These are phyloP conservation scores for Cryptosporidium felis DNA, from an alignment of 169 alveolate genomes.

Conservation along the genomic window DNA sequence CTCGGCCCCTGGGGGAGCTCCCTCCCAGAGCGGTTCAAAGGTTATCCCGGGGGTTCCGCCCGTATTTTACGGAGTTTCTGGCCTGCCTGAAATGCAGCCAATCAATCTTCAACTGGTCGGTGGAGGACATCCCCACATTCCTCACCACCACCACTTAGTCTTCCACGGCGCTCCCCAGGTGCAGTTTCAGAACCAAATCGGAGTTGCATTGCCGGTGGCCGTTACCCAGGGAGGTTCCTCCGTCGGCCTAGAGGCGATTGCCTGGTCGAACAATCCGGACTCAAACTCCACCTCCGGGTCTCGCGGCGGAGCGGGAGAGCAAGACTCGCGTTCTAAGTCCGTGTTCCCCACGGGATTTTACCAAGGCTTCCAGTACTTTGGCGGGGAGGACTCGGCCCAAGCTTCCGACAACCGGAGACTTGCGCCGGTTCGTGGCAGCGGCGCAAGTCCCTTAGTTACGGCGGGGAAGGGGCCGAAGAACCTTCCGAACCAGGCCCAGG, in stretches of 20 bases:
- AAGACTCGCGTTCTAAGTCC: too few relatives aligned
- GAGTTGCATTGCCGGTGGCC: not conserved
- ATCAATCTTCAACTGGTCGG: not conserved
- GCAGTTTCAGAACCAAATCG: not conserved
- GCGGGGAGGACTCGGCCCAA: not conserved
- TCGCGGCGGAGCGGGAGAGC: too few relatives aligned
- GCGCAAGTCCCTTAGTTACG: too few relatives aligned
- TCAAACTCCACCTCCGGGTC: too few relatives aligned
- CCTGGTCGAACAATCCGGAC: too few relatives aligned
- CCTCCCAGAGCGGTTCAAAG: not conserved
- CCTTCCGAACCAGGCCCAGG: not conserved
- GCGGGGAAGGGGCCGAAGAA: not conserved
- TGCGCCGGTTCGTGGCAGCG: too few relatives aligned
- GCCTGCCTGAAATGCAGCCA: not conserved
- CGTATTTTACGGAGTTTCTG: constrained; percentile 1
- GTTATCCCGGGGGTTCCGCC: constrained; percentile 19
- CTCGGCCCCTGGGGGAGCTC: not conserved
- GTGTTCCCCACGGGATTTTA: not conserved
- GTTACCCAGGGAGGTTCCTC: not conserved
- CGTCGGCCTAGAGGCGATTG: too few relatives aligned
- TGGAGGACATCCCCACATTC: not conserved
- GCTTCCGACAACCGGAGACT: not conserved
- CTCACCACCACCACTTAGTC: not conserved
- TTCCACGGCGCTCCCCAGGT: not conserved
- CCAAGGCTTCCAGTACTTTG: not conserved